Conservation (phyloP, 371 early-diverging fungal species). For the Mucor sp. region DNA sequence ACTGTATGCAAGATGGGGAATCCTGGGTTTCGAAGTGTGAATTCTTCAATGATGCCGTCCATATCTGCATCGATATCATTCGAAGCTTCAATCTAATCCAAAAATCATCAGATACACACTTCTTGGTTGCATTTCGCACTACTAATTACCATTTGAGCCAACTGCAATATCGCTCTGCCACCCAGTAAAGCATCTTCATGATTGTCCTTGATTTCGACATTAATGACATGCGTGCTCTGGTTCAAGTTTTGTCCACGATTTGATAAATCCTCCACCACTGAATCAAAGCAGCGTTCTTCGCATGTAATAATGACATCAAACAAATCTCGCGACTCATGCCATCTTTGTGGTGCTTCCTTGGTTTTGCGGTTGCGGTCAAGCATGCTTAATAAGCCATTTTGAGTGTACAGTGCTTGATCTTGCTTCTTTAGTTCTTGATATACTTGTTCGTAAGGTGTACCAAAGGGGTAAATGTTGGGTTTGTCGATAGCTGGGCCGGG, state of each 20-base stretch:
- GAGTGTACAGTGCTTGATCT: constrained; percentile 76
- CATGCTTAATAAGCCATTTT: constrained; percentile 89
- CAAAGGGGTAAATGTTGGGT: constrained; percentile 93
- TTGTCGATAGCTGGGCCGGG: constrained; percentile 88
- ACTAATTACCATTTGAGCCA: constrained; percentile 64
- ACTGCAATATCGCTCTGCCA: constrained; percentile 78
- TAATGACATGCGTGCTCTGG: constrained; percentile 90
- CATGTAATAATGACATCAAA: constrained; percentile 97
- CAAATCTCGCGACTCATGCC: constrained; percentile 73
- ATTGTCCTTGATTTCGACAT: constrained; percentile 96
- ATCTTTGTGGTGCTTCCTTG: constrained; percentile 88
- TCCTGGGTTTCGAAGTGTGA: constrained; percentile 60
- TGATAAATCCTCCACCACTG: constrained; percentile 85
- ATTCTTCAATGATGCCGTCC: constrained; percentile 75
- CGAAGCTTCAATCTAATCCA: constrained; percentile 62
- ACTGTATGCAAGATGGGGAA: constrained; percentile 61
- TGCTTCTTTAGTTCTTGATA: constrained; percentile 80
- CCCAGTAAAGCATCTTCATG: constrained; percentile 89
- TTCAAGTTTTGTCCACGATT: constrained; percentile 68
- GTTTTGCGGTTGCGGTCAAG: constrained; percentile 91
- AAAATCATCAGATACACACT: background rate
- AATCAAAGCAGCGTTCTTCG: constrained; percentile 95
- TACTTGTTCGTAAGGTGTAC: constrained; percentile 90
- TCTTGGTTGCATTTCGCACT: background rate
- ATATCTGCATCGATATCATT: constrained; percentile 85